A percentile compares a stretch with the other conserved stretches of the same genome.
Conservation (phyloP, 495 filamentous ascomycete species). For the Penicillium salamii region DNA sequence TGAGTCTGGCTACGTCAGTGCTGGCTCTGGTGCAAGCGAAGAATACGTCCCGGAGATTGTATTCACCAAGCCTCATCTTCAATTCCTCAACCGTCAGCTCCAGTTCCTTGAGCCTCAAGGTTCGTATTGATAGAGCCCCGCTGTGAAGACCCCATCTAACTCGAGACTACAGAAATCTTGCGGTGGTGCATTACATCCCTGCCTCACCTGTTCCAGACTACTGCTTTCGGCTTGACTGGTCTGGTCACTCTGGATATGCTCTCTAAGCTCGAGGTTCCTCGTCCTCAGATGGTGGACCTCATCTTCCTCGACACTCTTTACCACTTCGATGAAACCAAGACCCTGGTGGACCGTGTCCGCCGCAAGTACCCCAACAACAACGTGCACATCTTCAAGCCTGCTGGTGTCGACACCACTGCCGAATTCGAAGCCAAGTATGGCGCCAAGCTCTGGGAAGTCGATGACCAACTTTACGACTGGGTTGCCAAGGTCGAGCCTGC, state of each 20-base stretch:
- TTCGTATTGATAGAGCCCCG: constrained; percentile 28
- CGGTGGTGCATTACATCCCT: constrained; percentile 89
- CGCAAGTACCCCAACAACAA: constrained; percentile 71
- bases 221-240: constrained; percentile 93
- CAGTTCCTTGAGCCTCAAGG: constrained; percentile 76
- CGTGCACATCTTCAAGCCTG: constrained; percentile 86
- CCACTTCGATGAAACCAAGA: constrained; percentile 89
- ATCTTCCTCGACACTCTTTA: constrained; percentile 97
- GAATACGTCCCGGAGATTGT: constrained; percentile 69
- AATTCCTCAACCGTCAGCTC: constrained; percentile 84
- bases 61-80: constrained; percentile 85
- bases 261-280: constrained; percentile 73
- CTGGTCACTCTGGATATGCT: constrained; percentile 95
- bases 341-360: constrained; percentile 75
- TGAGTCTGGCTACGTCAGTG: constrained; percentile 91
- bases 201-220: constrained; percentile 90
- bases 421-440: constrained; percentile 84
- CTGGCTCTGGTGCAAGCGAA: constrained; percentile 61
- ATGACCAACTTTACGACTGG: constrained; percentile 92
- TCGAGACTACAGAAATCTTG: constrained; percentile 64
- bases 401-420: constrained; percentile 60
- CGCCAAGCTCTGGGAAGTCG: constrained; percentile 77
- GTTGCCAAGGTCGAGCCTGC: constrained; percentile 96
- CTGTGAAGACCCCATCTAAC: constrained; percentile 18
- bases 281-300: constrained; percentile 70